phyloP scores from a whole-genome alignment of 805 yeast species.

The Kluyveromyces lactis region DNA sequence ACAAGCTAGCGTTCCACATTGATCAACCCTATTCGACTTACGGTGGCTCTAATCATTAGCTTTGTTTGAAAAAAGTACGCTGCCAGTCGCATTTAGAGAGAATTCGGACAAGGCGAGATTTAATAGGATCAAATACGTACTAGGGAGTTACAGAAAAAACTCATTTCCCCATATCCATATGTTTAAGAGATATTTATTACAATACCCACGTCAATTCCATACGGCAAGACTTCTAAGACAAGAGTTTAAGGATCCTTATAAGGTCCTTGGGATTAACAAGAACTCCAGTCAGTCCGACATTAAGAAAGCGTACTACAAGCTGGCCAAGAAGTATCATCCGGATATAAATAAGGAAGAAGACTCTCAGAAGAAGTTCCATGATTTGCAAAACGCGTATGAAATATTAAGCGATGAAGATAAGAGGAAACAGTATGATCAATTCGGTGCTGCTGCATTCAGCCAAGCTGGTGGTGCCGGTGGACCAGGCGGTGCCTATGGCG shows the following conservation, averaged over 20 bases:
- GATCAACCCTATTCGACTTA: too few relatives aligned
- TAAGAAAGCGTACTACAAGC: constrained; percentile 86
- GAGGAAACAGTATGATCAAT: constrained; percentile 84
- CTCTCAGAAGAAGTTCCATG: constrained; percentile 85
- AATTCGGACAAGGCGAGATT: too few relatives aligned
- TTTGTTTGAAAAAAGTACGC: too few relatives aligned
- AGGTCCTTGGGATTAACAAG: constrained; percentile 67
- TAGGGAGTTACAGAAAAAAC: too few relatives aligned
- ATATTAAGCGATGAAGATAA: constrained; percentile 77
- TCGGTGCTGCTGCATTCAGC: constrained; percentile 81
- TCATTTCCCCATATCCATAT: background rate
- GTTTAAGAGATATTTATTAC: constrained; percentile 2
- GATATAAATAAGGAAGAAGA: constrained; percentile 89
- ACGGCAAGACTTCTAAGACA: constrained; percentile 8
- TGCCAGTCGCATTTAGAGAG: too few relatives aligned
- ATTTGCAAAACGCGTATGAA: constrained; percentile 91
- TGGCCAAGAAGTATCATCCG: constrained; percentile 93
- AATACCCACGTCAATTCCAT: constrained; percentile 12
- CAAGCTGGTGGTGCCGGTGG: constrained; percentile 45
- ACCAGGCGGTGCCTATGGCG: constrained; percentile 37
- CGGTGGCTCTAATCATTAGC: too few relatives aligned
- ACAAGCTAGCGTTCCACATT: too few relatives aligned
- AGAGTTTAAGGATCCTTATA: constrained; percentile 64
- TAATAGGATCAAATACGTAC: too few relatives aligned
- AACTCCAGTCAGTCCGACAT: constrained; percentile 73